A percentile compares a stretch with the other conserved stretches of the same genome.
Conservation (phyloP, 2,329 filamentous ascomycete genomes). For the Aspergillus brasiliensis region DNA sequence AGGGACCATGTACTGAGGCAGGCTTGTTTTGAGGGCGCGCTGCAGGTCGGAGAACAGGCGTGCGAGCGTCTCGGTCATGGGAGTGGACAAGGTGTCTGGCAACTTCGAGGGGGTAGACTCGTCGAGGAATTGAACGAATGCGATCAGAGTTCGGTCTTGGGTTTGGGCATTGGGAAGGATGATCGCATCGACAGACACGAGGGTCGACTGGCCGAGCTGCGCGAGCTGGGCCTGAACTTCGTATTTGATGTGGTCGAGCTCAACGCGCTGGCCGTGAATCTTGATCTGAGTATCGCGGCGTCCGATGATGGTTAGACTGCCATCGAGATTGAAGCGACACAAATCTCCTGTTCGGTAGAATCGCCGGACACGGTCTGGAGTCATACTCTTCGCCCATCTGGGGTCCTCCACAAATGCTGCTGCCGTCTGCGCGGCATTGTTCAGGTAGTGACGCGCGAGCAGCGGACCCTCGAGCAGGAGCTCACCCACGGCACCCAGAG, state of each 20-base stretch:
- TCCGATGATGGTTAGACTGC: neutral
- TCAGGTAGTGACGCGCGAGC: slow-evolving; percentile 39
- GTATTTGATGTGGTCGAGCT: slow-evolving; percentile 2
- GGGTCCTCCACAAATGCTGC: slow-evolving; percentile 23
- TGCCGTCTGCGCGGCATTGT: slow-evolving; percentile 31
- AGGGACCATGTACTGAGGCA: neutral
- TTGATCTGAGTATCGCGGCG: slow-evolving; percentile 8
- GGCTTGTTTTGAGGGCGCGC: neutral
- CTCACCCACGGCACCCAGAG: slow-evolving; percentile 35
- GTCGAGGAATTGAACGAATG: neutral
- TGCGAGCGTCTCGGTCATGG: neutral
- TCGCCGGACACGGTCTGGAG: neutral
- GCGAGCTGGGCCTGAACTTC: neutral
- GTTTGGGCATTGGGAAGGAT: neutral
- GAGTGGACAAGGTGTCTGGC: neutral
- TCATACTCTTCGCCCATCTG: neutral
- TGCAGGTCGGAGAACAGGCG: neutral
- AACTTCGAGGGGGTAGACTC: neutral
- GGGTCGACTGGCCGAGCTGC: neutral
- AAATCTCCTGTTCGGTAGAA: slow-evolving; percentile 5
- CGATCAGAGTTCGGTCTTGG: neutral
- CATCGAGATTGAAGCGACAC: neutral
- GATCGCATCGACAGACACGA: neutral
- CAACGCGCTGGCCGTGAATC: slow-evolving; percentile 6
- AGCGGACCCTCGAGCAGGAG: slow-evolving; percentile 38